These are phyloP conservation scores for Cruciata laevipes DNA, from an alignment of 257 asterid genomes.

Conservation along the genomic window DNA sequence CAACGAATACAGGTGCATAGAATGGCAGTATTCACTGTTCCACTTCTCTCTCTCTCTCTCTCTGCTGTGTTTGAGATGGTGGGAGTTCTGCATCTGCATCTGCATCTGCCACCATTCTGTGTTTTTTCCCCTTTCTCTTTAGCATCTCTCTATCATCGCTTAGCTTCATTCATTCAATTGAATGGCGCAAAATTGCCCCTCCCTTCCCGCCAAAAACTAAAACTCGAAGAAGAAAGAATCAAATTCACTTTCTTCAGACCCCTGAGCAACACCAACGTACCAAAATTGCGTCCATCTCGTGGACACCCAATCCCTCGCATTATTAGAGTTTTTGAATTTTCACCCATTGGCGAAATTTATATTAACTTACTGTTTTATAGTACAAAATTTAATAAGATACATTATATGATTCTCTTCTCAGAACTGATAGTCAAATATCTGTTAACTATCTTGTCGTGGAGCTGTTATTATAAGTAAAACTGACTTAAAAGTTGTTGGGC, in stretches of 20 bases:
- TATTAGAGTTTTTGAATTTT: too few species aligned
- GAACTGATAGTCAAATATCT: too few species aligned
- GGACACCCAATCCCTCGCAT: neutral
- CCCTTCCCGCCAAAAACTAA: neutral
- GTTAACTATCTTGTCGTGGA: too few species aligned
- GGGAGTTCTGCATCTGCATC: neutral
- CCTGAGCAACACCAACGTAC: neutral
- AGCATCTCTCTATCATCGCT: neutral
- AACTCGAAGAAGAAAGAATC: neutral
- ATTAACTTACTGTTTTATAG: too few species aligned
- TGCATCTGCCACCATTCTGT: conserved; percentile 8
- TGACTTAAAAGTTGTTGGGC: too few species aligned
- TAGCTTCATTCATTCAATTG: neutral
- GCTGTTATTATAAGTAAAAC: too few species aligned
- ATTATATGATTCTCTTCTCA: too few species aligned
- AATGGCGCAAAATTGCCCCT: neutral
- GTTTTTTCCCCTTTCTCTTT: neutral
- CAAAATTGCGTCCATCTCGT: neutral
- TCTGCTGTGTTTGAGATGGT: neutral
- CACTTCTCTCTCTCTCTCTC: neutral
- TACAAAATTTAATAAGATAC: too few species aligned
- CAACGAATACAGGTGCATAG: conserved; percentile 17
- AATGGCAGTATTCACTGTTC: conserved; percentile 6
- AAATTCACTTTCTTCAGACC: neutral
- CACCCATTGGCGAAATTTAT: too few species aligned